phyloP scores from a whole-genome alignment of 2,329 filamentous ascomycete genomes.

The Penicillium sp. region DNA sequence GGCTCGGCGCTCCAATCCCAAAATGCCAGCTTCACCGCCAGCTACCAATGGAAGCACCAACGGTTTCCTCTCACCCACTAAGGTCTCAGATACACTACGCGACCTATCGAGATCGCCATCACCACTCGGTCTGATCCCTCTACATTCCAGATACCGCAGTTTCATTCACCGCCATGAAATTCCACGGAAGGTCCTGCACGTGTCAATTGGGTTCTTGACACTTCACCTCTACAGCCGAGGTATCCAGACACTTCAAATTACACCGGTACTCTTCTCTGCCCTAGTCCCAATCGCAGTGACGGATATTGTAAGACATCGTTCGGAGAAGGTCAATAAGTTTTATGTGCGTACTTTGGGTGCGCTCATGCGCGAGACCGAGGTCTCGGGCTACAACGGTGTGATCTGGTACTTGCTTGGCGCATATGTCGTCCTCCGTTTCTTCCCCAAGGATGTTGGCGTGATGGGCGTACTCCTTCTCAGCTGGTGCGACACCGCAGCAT shows the following conservation, averaged over 20 bases:
- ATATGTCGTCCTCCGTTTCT: slow-evolving; percentile 80
- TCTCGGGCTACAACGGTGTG: slow-evolving; percentile 90
- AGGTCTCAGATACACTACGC: slow-evolving; percentile 70
- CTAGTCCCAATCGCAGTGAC: slow-evolving; percentile 80
- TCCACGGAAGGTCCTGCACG: slow-evolving; percentile 86
- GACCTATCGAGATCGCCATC: slow-evolving; percentile 90
- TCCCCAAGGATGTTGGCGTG: slow-evolving; percentile 90
- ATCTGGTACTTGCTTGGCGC: slow-evolving; percentile 94
- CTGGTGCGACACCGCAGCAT: slow-evolving; percentile 97
- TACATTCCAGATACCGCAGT: slow-evolving; percentile 85
- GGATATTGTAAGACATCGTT: slow-evolving; percentile 82
- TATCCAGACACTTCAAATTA: slow-evolving; percentile 72
- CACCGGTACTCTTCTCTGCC: slow-evolving; percentile 77
- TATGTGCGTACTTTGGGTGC: slow-evolving; percentile 85
- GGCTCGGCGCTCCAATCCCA: slow-evolving; percentile 42
- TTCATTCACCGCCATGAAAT: slow-evolving; percentile 98
- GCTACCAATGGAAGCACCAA: slow-evolving; percentile 39
- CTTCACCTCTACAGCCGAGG: slow-evolving; percentile 81
- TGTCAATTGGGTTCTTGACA: slow-evolving; percentile 94
- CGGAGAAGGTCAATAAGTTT: slow-evolving; percentile 75
- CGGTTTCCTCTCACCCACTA: slow-evolving; percentile 38
- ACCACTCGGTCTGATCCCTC: slow-evolving; percentile 89
- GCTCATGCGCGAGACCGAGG: slow-evolving; percentile 96
- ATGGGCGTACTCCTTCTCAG: slow-evolving; percentile 87
- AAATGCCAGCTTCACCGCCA: slow-evolving; percentile 40